Conservation (phyloP, 2,329 filamentous ascomycete genomes). For the Acephala macrosclerotiorum region DNA sequence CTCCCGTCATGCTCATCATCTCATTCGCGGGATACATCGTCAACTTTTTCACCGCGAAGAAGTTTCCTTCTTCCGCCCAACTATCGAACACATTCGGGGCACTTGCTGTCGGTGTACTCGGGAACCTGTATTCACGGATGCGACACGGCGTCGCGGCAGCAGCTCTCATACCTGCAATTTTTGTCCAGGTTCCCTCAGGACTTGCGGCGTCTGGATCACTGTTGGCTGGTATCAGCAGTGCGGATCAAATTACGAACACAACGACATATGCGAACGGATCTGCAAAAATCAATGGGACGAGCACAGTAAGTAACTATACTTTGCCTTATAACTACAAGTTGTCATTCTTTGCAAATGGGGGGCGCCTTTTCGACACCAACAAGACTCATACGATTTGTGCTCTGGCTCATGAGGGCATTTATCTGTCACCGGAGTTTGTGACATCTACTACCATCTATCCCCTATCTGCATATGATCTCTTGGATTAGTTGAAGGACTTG, state of each 20-base stretch:
- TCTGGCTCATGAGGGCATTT: slow-evolving; percentile 26
- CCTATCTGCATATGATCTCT: slow-evolving; percentile 8
- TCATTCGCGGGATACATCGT: slow-evolving; percentile 77
- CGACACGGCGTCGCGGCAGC: slow-evolving; percentile 75
- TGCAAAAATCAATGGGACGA: slow-evolving; percentile 37
- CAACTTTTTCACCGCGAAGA: slow-evolving; percentile 74
- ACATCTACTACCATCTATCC: slow-evolving; percentile 11
- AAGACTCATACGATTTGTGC: background rate
- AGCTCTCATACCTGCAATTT: slow-evolving; percentile 86
- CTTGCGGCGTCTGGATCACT: slow-evolving; percentile 67
- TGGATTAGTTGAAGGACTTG: slow-evolving; percentile 24
- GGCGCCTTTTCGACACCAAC: slow-evolving; percentile 5
- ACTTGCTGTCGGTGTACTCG: slow-evolving; percentile 76
- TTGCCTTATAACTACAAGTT: slow-evolving; percentile 5
- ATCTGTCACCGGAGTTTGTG: slow-evolving; percentile 21
- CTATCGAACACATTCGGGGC: slow-evolving; percentile 81
- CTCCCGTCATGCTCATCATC: slow-evolving; percentile 79
- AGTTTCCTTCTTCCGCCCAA: slow-evolving; percentile 74
- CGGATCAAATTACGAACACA: slow-evolving; percentile 58
- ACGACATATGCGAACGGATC: slow-evolving; percentile 41
- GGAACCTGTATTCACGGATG: slow-evolving; percentile 76
- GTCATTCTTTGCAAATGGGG: slow-evolving; percentile 3
- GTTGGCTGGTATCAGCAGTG: slow-evolving; percentile 62
- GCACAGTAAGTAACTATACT: slow-evolving; percentile 32
- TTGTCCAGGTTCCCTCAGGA: slow-evolving; percentile 71